Evolutionary conservation across 495 filamentous ascomycete genomes (phyloP), one percentile per base, ranked within the genome.

Genomic region (Hypoxylon intermedium): DNA sequence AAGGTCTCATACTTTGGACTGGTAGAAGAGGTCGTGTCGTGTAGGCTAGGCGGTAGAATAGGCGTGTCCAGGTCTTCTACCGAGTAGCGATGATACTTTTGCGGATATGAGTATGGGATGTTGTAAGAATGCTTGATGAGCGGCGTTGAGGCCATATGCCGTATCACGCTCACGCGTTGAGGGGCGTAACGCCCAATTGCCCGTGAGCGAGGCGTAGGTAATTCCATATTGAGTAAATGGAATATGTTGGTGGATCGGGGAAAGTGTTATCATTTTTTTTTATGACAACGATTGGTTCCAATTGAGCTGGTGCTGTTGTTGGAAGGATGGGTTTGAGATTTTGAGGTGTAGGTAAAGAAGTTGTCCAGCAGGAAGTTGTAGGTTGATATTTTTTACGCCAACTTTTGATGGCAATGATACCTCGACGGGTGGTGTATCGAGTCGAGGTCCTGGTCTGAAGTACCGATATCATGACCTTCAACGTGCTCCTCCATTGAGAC

Each of bases 101-200:
- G 15, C 3, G 34, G 34, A 13, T 13, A 37, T 3, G 24, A 24
- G n/a, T 19, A 5, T 18, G 33, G 2, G 5, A 24, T 46, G 34
- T 51, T 13, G 12, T 24, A 21, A 9, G 34, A 9, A 23, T 21
- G 33, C 5, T 15, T 51, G 37, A 65, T 42, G 11, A 47, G n/a
- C 4, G 62, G 62, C 40, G 49, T 65, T 3, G 62, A 65, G 40
- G 26, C 46, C 56, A 60, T 65, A 9, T 44, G 62, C 36, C 56
- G 55, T 19, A 60, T 21, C 21, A 41, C 26, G 15, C 51, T 21
- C 31, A 11, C 7, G 0, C 37, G 45, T 13, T 26, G 40, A 31
- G 46, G 26, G 12, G 15, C 20, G 21, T 6, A 5, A 38, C 1
- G 31, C 21, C 44, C 28, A n/a, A 15, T 9, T n/a, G n/a, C 30